A percentile compares a stretch with the other conserved stretches of the same genome.
Conservation (phyloP, 2,329 filamentous ascomycete genomes). For the Dactylellina sp. region DNA sequence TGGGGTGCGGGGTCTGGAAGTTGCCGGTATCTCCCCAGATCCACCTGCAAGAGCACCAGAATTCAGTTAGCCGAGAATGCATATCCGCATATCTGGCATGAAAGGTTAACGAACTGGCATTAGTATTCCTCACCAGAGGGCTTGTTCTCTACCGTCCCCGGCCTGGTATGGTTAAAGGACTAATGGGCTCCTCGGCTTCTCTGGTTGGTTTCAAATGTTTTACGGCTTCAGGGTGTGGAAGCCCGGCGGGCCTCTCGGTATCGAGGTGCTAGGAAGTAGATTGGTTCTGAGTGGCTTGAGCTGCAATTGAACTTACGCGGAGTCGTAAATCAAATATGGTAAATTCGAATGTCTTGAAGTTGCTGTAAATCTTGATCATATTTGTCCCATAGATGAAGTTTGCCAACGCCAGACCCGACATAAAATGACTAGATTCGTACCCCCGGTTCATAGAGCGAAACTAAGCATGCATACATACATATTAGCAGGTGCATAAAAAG, state of each 20-base stretch:
- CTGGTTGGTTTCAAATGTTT: not conserved
- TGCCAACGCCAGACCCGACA: not conserved
- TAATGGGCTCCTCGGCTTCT: conserved; percentile 4
- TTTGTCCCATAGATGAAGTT: conserved; percentile 12
- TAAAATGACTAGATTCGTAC: not conserved
- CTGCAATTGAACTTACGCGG: not conserved
- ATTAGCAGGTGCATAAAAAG: not conserved
- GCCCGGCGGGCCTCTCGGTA: conserved; percentile 22
- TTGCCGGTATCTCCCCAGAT: not conserved
- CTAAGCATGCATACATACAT: conserved; percentile 1
- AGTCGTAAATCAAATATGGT: not conserved
- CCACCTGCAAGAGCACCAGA: conserved; percentile 4
- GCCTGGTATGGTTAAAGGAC: not conserved
- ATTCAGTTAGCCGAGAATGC: not conserved
- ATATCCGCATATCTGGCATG: conserved; percentile 11
- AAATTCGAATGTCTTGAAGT: not conserved
- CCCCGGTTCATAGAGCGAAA: conserved; percentile 6
- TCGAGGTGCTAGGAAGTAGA: not conserved
- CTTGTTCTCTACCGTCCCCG: not conserved
- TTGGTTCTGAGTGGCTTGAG: conserved; percentile 7
- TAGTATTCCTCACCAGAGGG: conserved; percentile 3
- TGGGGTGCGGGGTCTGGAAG: not conserved
- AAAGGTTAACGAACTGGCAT: not conserved
- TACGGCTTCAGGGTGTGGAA: conserved; percentile 6
- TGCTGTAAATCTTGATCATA: not conserved